Percentiles rank a stretch among this genome's conserved stretches.
Conservation (phyloP, 176 grass and related monocot genomes). For the Zea mays region Zm-B73-REFERENCE-NAM-5.0 NC_050100.1:207799501-207800000, state of each 20-base stretch:
- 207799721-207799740: neutral
- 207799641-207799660: no score
- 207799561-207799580: no score
- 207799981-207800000: constrained; percentile 47
- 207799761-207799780: neutral
- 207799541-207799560: no score
- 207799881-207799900: constrained; percentile 21
- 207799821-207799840: constrained; percentile 5
- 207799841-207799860: constrained; percentile 37
- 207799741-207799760: neutral
- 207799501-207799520: no score
- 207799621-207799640: no score
- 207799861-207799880: neutral
- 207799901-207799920: constrained; percentile 38
- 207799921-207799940: constrained; percentile 63
- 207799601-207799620: no score
- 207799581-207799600: no score
- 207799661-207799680: neutral
- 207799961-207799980: constrained; percentile 35
- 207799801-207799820: no score
- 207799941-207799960: constrained; percentile 50
- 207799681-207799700: neutral
- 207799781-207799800: neutral
- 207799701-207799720: neutral
- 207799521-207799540: no score